A percentile compares a stretch with the other conserved stretches of the same genome.
phyloP scores from a whole-genome alignment of 305 asterid genomes.

The Fraxinus dipetala region DNA sequence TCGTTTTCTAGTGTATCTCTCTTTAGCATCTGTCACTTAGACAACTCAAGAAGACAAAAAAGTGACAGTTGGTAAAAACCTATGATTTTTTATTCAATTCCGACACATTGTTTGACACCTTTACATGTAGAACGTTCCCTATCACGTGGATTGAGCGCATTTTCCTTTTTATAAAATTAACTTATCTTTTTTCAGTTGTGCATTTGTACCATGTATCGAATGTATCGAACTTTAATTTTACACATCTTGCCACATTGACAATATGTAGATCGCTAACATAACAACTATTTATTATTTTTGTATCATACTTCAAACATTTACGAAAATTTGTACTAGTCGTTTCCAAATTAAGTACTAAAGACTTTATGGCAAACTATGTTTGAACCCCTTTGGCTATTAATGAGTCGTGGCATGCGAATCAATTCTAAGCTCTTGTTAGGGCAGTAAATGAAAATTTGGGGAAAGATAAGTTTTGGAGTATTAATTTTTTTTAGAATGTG shows the following conservation, averaged over 20 bases:
- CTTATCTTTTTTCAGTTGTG: too few relatives aligned
- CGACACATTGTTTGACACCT: not conserved
- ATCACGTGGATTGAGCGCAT: not conserved
- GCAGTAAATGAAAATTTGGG: too few relatives aligned
- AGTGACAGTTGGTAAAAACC: not conserved
- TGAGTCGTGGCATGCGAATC: not conserved
- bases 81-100: not conserved
- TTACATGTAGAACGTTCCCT: not conserved
- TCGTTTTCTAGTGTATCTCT: not conserved
- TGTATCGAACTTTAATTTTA: not conserved
- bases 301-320: too few relatives aligned
- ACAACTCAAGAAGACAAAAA: not conserved
- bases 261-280: not conserved
- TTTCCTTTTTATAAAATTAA: not conserved
- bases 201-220: not conserved
- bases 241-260: not conserved
- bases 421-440: not conserved
- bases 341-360: not conserved
- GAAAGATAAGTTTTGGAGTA: too few relatives aligned
- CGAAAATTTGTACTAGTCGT: not conserved
- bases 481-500: too few relatives aligned
- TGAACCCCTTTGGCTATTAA: not conserved
- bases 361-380: not conserved
- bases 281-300: not conserved
- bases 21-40: not conserved